These are phyloP conservation scores for Sugiyamaella grinbergsii DNA, from an alignment of 1,139 yeast species.

Conservation along the genomic window DNA sequence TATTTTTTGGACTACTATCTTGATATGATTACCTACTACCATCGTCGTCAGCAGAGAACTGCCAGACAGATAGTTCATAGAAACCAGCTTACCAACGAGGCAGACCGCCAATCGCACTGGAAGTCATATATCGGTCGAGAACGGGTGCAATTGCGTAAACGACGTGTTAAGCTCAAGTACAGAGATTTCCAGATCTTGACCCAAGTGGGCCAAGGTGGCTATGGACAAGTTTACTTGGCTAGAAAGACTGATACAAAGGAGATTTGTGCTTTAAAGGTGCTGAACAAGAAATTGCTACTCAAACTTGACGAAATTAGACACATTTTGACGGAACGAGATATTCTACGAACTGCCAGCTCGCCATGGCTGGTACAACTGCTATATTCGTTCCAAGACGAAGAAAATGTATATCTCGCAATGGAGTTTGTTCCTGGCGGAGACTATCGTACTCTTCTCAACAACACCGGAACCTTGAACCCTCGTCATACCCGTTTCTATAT, in stretches of 20 bases:
- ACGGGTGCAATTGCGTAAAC: slow-evolving; percentile 77
- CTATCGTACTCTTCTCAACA: slow-evolving; percentile 88
- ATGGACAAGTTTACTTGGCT: slow-evolving; percentile 93
- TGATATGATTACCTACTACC: slow-evolving; percentile 92
- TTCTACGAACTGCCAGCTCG: slow-evolving; percentile 88
- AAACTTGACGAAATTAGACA: slow-evolving; percentile 95
- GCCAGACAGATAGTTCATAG: slow-evolving; percentile 62
- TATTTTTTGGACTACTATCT: slow-evolving; percentile 92
- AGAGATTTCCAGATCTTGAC: slow-evolving; percentile 96
- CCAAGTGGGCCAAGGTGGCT: slow-evolving; percentile 99
- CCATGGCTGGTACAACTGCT: slow-evolving; percentile 94
- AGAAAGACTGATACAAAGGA: slow-evolving; percentile 93
- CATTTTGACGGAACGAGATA: slow-evolving; percentile 93
- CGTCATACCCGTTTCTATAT: slow-evolving; percentile 95
- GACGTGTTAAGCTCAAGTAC: slow-evolving; percentile 89
- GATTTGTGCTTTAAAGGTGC: slow-evolving; percentile 90
- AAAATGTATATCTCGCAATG: slow-evolving; percentile 93
- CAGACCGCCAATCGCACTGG: slow-evolving; percentile 72
- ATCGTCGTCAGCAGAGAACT: slow-evolving; percentile 81
- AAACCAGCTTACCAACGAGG: slow-evolving; percentile 49
- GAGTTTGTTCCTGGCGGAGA: slow-evolving; percentile 99
- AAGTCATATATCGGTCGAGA: slow-evolving; percentile 81
- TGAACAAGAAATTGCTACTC: slow-evolving; percentile 81
- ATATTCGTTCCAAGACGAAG: slow-evolving; percentile 93
- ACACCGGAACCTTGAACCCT: slow-evolving; percentile 79